A percentile compares a stretch with the other conserved stretches of the same genome.
These are phyloP conservation scores for Coprinellus micaceus DNA, from an alignment of 768 basidiomycete species.

Conservation along the genomic window DNA sequence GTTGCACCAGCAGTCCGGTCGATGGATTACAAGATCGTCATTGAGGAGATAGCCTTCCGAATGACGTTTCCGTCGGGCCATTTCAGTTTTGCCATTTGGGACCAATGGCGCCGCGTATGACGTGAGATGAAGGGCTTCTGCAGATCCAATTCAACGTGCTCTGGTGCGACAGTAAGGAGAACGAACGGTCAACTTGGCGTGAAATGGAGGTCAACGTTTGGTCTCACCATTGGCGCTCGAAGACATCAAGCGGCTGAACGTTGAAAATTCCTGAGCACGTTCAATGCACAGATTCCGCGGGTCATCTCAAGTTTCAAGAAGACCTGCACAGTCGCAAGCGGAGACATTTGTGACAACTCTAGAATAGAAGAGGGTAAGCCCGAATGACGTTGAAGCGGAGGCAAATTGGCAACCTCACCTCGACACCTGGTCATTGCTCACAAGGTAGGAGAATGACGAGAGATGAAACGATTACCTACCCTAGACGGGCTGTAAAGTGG, in stretches of 20 bases:
- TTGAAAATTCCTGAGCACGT: too few species aligned
- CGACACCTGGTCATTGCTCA: neutral
- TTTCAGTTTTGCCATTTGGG: neutral
- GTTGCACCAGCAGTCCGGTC: neutral
- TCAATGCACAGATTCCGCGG: too few species aligned
- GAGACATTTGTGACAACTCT: neutral
- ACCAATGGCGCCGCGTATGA: neutral
- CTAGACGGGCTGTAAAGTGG: neutral
- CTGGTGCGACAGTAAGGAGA: neutral
- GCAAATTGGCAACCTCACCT: neutral
- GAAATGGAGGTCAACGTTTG: neutral
- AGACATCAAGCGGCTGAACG: neutral
- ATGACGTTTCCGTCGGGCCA: neutral
- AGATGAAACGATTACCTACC: neutral
- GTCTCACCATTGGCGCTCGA: neutral
- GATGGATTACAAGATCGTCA: neutral
- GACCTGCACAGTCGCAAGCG: too few species aligned
- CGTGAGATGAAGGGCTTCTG: neutral
- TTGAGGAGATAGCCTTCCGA: neutral
- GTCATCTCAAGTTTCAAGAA: too few species aligned
- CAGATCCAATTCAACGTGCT: too few species aligned
- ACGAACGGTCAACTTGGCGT: neutral
- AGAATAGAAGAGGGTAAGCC: neutral
- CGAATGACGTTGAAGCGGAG: conserved; percentile 1
- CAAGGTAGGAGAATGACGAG: neutral